Evolutionary conservation across 352 stramenopile species (phyloP).

Genomic region (Phytophthora pinifolia): DNA sequence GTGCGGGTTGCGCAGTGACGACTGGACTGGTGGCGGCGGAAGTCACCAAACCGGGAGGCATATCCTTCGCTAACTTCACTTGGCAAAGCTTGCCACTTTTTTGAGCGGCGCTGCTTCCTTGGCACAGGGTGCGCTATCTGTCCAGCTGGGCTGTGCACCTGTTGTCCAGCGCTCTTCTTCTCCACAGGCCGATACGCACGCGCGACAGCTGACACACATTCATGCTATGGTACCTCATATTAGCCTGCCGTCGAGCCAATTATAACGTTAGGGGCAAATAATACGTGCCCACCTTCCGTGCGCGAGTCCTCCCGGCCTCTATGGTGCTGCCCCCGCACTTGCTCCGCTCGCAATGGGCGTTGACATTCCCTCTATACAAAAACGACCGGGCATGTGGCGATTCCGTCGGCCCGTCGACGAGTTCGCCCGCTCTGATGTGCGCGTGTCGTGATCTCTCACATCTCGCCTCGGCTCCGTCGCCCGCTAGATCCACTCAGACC

Average conservation of each 20-base stretch:
- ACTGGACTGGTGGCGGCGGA: slow-evolving; percentile 3
- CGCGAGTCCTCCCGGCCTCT: slow-evolving; percentile 15
- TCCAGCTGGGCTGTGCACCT: slow-evolving; percentile 1
- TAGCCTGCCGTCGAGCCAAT: slow-evolving; percentile 41
- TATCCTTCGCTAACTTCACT: slow-evolving; percentile 14
- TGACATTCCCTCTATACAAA: slow-evolving; percentile 27
- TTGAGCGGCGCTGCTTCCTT: neutral
- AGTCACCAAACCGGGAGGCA: neutral
- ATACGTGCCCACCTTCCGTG: slow-evolving; percentile 29
- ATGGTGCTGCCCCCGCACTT: slow-evolving; percentile 25
- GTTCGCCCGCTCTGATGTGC: slow-evolving; percentile 18
- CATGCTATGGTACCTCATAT: slow-evolving; percentile 44
- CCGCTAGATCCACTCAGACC: slow-evolving; percentile 41
- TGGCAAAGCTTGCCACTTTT: slow-evolving; percentile 8
- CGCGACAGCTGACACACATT: too few relatives aligned
- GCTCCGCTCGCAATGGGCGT: slow-evolving; percentile 21
- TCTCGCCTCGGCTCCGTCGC: neutral
- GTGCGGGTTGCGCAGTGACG: slow-evolving; percentile 8
- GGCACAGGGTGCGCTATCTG: neutral
- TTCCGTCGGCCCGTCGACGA: slow-evolving; percentile 21
- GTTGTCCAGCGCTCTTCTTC: slow-evolving; percentile 4
- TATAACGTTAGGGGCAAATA: slow-evolving; percentile 37
- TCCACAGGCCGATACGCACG: slow-evolving; percentile 6
- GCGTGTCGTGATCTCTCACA: slow-evolving; percentile 20
- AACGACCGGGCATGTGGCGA: slow-evolving; percentile 18